Conservation (phyloP, 805 yeast genomes). For the Schwanniomyces pseudopolymorphus region DNA sequence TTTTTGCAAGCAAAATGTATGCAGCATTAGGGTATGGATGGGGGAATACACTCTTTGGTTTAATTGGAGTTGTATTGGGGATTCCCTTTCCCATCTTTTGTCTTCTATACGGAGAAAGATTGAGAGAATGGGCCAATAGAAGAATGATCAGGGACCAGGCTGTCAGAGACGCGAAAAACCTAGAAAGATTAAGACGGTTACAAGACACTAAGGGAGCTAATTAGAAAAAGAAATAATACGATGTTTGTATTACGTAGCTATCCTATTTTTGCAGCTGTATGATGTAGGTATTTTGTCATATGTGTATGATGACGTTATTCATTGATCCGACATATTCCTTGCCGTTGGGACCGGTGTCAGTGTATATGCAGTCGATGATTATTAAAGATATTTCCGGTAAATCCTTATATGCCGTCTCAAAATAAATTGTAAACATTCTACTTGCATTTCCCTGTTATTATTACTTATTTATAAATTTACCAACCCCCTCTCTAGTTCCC, state of each 20-base stretch:
- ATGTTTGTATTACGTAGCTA: background rate
- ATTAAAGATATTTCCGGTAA: background rate
- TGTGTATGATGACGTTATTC: background rate
- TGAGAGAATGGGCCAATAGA: slow-evolving; percentile 59
- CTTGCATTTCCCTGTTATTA: background rate
- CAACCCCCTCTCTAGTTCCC: background rate
- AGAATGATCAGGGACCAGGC: slow-evolving; percentile 49
- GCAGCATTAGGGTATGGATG: slow-evolving; percentile 60
- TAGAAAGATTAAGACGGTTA: slow-evolving; percentile 28
- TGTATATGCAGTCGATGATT: background rate
- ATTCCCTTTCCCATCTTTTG: slow-evolving; percentile 68
- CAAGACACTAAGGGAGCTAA: slow-evolving; percentile 6
- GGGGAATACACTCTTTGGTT: slow-evolving; percentile 66
- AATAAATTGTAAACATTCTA: background rate
- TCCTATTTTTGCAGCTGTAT: background rate
- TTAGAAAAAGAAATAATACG: background rate
- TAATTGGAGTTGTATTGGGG: slow-evolving; percentile 56
- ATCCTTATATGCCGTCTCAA: background rate
- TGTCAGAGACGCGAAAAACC: slow-evolving; percentile 40
- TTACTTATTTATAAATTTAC: background rate
- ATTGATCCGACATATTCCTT: background rate
- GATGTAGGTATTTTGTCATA: background rate
- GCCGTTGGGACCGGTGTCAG: background rate
- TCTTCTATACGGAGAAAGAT: slow-evolving; percentile 51
- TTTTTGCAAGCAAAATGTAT: slow-evolving; percentile 62